Base-by-base conservation (phyloP, 768 basidiomycete genomes). In the Phanerochaete carnosa region DNA sequence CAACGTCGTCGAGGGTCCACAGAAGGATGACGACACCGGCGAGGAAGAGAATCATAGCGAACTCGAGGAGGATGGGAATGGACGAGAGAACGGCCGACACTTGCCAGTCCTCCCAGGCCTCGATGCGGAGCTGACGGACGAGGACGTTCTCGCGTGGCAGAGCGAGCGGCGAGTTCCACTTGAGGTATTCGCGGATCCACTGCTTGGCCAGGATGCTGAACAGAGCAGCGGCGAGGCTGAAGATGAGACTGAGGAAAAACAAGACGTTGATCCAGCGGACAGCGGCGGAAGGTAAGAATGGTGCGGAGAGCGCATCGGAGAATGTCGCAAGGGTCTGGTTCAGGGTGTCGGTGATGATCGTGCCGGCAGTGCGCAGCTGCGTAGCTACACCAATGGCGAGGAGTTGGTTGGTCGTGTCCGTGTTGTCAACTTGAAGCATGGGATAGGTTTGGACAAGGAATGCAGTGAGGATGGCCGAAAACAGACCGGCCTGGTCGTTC, bases 201-300 rank as follows among this genome's bases (percentile, higher is more conserved):
- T 63, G 58, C 45, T 52, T 35, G 2, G 54, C 58, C 2, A 55
- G 39, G 28, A 63, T 63, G 46, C 39, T 45, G 45, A 63, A 35
- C 12, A 59, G 35, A 19, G 58, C 62, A 9, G 58, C 30, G 30
- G 33, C 19, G 3, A 63, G 35, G 26, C 52, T 49, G 25, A 50
- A 16, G 2, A 53, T 37, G n/a, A 63, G 46, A 13, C 62, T 63
- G 0, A 39, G 8, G 26, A 59, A 49, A 51, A 51, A 63, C 1
- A 63, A 52, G 4, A 11, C 25, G 47, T 55, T 63, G 23, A 55
- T 32, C 54, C 49, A 32, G 7, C 29, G 37, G n/a, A 43, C 29
- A 12, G 52, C 4, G 5, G 19, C 19, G 8, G 26, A 6, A 3
- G 52, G 59, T 15, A 43, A 49, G 45, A 22, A 8, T 37, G 33